Percentiles rank a stretch among this genome's conserved stretches.
These are phyloP conservation scores for Pseudoturritis turrita DNA, from an alignment of 345 rosid genomes.

Conservation along the genomic window DNA sequence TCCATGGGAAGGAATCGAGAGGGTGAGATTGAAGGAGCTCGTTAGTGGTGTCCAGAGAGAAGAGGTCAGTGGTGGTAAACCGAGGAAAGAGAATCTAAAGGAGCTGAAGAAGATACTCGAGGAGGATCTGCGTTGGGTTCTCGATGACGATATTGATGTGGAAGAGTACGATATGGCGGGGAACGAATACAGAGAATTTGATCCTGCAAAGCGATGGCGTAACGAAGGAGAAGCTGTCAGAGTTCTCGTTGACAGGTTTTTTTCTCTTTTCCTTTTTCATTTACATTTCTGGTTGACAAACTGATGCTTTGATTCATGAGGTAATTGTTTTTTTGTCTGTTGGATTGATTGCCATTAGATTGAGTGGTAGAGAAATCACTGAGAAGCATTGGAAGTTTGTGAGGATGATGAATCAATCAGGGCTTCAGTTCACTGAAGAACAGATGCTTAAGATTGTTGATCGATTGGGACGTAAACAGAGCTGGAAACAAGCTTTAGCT, in stretches of 20 bases:
- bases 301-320: background rate
- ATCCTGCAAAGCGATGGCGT: constrained; percentile 53
- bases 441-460: constrained; percentile 80
- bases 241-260: constrained; percentile 68
- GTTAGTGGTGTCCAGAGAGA: constrained; percentile 36
- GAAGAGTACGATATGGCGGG: constrained; percentile 28
- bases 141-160: constrained; percentile 70
- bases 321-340: no score
- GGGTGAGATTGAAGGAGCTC: constrained; percentile 49
- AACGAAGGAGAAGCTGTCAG: constrained; percentile 62
- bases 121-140: constrained; percentile 72
- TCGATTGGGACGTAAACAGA: constrained; percentile 54
- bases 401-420: constrained; percentile 86
- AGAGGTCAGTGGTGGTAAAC: constrained; percentile 40
- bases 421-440: constrained; percentile 71
- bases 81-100: constrained; percentile 52
- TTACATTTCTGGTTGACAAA: background rate
- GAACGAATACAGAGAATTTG: constrained; percentile 25
- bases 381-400: constrained; percentile 85
- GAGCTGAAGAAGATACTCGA: constrained; percentile 69
- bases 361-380: constrained; percentile 62
- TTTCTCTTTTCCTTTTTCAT: background rate
- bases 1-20: constrained; percentile 91
- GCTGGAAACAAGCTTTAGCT: constrained; percentile 79
- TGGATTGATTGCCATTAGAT: constrained; percentile 45